Percentiles rank a stretch among this genome's conserved stretches.
Conservation (phyloP, 2,329 filamentous ascomycete species). For the Diplocarpon rosae region DNA sequence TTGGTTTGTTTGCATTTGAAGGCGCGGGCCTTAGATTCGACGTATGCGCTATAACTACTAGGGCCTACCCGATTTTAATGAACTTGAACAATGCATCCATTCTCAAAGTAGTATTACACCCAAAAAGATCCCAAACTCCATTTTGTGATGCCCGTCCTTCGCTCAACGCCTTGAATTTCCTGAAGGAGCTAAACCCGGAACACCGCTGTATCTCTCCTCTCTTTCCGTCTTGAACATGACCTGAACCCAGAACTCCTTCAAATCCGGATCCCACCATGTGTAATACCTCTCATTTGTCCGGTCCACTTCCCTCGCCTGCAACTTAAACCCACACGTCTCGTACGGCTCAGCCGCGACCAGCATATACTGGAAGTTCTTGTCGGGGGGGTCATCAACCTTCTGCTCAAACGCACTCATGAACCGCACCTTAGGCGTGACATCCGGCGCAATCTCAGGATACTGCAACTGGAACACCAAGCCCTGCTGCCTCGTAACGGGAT, state of each 20-base stretch:
- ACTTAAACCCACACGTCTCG: constrained; percentile 93
- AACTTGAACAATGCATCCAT: constrained; percentile 3
- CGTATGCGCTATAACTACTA: constrained; percentile 8
- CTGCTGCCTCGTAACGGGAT: constrained; percentile 78
- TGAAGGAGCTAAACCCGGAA: constrained; percentile 42
- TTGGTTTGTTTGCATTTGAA: constrained; percentile 18
- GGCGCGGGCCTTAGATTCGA: constrained; percentile 16
- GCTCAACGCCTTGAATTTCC: constrained; percentile 19
- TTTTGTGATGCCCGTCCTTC: constrained; percentile 1
- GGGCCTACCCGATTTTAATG: constrained; percentile 5
- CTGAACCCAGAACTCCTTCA: constrained; percentile 96
- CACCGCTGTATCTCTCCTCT: constrained; percentile 73
- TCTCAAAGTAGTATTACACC: background rate
- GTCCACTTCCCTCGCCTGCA: constrained; percentile 89
- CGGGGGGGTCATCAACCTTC: constrained; percentile 80
- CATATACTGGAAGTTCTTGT: constrained; percentile 90
- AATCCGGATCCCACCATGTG: constrained; percentile 90
- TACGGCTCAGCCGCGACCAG: constrained; percentile 94
- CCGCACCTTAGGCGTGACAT: constrained; percentile 69
- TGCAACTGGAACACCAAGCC: constrained; percentile 93
- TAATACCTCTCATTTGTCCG: constrained; percentile 80
- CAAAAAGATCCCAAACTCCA: constrained; percentile 10
- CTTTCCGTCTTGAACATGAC: constrained; percentile 97
- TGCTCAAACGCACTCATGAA: constrained; percentile 99
- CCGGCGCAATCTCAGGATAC: constrained; percentile 78